These are phyloP conservation scores for Nakazawaea populi DNA, from an alignment of 805 yeast genomes.

Conservation along the genomic window DNA sequence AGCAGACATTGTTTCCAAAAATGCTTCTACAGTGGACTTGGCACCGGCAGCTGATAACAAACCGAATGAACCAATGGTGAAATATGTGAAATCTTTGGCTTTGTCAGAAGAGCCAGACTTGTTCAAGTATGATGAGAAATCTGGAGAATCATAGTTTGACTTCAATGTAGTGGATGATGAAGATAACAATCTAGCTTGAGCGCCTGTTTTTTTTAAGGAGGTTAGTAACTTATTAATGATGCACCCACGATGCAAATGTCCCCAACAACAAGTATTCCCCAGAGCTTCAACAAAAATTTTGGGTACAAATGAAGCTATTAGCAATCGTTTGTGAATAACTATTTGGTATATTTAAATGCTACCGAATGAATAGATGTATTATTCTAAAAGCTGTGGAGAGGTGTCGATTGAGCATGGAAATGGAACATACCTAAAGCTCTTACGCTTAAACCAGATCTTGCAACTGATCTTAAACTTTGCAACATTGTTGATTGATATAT, in stretches of 20 bases:
- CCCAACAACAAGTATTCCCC: too few species aligned
- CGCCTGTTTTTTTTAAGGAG: constrained; percentile 1
- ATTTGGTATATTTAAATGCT: too few species aligned
- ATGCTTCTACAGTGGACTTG: constrained; percentile 90
- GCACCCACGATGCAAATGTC: too few species aligned
- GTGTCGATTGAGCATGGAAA: neutral
- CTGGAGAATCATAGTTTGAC: constrained; percentile 87
- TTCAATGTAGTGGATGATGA: constrained; percentile 47
- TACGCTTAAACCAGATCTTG: constrained; percentile 32
- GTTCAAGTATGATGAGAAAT: constrained; percentile 76
- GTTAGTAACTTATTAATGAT: too few species aligned
- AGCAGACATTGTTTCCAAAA: constrained; percentile 91
- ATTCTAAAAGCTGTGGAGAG: neutral
- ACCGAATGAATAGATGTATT: too few species aligned
- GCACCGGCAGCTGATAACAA: constrained; percentile 89
- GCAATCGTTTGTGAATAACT: too few species aligned
- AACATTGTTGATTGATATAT: neutral
- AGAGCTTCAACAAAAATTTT: too few species aligned
- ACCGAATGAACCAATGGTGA: constrained; percentile 97
- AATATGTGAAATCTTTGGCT: constrained; percentile 84
- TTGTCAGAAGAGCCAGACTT: constrained; percentile 58
- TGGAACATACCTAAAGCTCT: constrained; percentile 28
- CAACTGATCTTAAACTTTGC: constrained; percentile 37
- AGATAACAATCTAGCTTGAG: constrained; percentile 43
- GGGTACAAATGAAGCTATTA: too few species aligned